Evolutionary conservation across 2,329 filamentous ascomycete genomes (phyloP).

Genomic region (Ophiostoma sp.): DNA sequence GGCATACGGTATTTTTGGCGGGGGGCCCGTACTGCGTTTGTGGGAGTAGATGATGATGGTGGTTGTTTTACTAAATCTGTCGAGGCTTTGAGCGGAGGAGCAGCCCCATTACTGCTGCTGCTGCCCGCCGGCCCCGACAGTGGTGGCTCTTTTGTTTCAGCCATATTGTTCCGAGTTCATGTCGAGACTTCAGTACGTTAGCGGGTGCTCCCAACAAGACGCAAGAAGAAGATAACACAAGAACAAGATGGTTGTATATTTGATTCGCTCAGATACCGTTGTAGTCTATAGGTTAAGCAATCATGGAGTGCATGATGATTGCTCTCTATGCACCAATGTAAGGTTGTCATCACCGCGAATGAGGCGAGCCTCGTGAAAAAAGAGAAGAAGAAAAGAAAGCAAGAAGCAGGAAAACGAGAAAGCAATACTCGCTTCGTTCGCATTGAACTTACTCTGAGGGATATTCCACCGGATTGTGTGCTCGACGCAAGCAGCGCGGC

Average conservation of each 20-base stretch:
- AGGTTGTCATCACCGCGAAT: slow-evolving; percentile 63
- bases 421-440: not conserved
- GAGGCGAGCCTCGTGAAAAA: not conserved
- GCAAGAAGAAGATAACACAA: not conserved
- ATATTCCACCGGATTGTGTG: slow-evolving; percentile 32
- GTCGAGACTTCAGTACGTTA: slow-evolving; percentile 24
- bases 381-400: not conserved
- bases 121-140: not conserved
- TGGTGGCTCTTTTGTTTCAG: slow-evolving; percentile 33
- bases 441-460: slow-evolving; percentile 31
- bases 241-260: not conserved
- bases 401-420: not conserved
- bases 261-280: slow-evolving; percentile 87
- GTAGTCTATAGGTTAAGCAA: slow-evolving; percentile 77
- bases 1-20: slow-evolving; percentile 69
- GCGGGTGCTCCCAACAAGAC: too few species aligned
- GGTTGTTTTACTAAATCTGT: slow-evolving; percentile 27
- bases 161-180: slow-evolving; percentile 36
- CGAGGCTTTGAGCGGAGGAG: not conserved
- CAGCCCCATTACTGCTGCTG: slow-evolving; percentile 26
- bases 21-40: not conserved
- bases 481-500: slow-evolving; percentile 21
- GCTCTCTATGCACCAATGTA: slow-evolving; percentile 58
- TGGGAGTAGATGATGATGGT: slow-evolving; percentile 22
- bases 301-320: slow-evolving; percentile 62